Evolutionary conservation across 257 asterid species (phyloP).

Genomic region (Gentiana macrophylla): DNA sequence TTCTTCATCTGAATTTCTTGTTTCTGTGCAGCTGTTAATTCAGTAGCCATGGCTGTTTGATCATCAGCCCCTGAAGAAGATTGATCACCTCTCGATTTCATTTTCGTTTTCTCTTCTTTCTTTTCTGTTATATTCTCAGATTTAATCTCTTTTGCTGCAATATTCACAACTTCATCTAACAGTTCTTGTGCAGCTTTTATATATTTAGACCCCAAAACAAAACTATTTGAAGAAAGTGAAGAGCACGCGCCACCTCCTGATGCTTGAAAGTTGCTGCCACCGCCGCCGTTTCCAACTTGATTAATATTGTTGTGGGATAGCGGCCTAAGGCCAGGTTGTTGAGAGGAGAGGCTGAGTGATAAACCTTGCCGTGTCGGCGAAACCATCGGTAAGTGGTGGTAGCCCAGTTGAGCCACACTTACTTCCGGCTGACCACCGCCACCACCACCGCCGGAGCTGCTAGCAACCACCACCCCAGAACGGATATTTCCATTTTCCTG

Average conservation of each 20-base stretch:
- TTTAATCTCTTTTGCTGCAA: constrained; percentile 21
- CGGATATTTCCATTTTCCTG: background rate
- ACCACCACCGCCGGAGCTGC: constrained; percentile 7
- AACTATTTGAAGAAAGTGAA: constrained; percentile 20
- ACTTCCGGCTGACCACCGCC: background rate
- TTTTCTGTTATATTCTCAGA: background rate
- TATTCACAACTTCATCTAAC: constrained; percentile 52
- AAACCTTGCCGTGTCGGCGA: constrained; percentile 38
- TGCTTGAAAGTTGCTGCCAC: constrained; percentile 11
- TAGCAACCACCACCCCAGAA: background rate
- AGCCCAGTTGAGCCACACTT: constrained; percentile 1
- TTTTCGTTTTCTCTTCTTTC: constrained; percentile 20
- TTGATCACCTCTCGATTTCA: constrained; percentile 2
- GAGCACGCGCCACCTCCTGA: constrained; percentile 16
- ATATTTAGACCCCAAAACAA: constrained; percentile 48
- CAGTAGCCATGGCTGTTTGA: constrained; percentile 10
- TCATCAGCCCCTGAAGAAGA: constrained; percentile 8
- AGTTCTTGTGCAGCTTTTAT: constrained; percentile 55
- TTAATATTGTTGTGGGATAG: constrained; percentile 11
- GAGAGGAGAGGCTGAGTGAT: constrained; percentile 51
- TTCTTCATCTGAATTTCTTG: constrained; percentile 81
- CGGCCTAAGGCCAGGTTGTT: constrained; percentile 25
- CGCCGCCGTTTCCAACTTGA: constrained; percentile 11
- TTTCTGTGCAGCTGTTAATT: constrained; percentile 50
- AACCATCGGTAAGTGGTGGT: constrained; percentile 4